Evolutionary conservation across 208 protist genomes (phyloP), one percentile per base, ranked within the genome.

Genomic region (Leishmania braziliensis): DNA sequence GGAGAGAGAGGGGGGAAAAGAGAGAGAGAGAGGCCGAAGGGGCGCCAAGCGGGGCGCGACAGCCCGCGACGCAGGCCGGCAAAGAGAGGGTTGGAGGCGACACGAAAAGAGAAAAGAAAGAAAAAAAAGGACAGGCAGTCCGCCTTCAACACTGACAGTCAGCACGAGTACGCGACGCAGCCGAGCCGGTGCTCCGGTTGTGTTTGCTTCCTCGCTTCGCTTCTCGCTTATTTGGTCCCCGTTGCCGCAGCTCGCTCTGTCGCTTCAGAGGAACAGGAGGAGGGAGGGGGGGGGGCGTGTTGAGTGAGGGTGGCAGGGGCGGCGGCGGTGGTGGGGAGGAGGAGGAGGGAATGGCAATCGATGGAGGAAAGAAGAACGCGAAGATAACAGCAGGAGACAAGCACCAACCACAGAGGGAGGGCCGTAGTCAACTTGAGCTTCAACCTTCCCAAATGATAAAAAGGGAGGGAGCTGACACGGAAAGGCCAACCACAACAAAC

Each of bases 321-420:
- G 16, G 8, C 26, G 9, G 69, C 46, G 29, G 48, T 51, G 23
- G 66, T 71, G 65, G 26, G 10, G 62, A 14, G 16, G 29, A 29
- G 12, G 63, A 39, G 29, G 46, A 51, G 39, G 69, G 46, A 48
- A 71, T n/a, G 4, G 33, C 66, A 5, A 50, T 23, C 9, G 39
- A 29, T 29, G 12, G 63, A 51, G 69, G 48, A 23, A 43, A 33
- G 12, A 1, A 48, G 18, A 62, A 73, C 29, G 20, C n/a, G 18
- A 77, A 65, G 39, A 75, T 36, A 72, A 83, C 51, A 78, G 9
- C 3, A 84, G 73, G 8, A 74, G 65, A 85, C 46, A 63, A 80
- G 3, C 48, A 43, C 18, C 9, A 18, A 46, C 43, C 43, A 69
- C 10, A 51, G 50, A 50, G 50, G 43, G n/a, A 33, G 14, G n/a